phyloP scores from a whole-genome alignment of 805 yeast species.

The Clavispora phyllophila region DNA sequence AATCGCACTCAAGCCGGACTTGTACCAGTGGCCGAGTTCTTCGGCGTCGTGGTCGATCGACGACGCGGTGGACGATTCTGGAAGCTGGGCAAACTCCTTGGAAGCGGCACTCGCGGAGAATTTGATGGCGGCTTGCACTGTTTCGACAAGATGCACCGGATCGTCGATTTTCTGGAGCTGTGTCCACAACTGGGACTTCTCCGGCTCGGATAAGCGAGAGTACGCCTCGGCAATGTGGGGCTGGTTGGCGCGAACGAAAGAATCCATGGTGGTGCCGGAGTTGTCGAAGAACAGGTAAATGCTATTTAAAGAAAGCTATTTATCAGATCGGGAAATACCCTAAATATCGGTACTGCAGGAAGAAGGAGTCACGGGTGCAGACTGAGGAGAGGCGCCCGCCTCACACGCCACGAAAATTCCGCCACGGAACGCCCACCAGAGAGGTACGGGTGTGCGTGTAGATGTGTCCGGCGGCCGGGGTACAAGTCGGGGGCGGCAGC shows the following conservation, averaged over 20 bases:
- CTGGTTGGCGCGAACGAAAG: conserved; percentile 46
- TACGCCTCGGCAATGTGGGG: conserved; percentile 47
- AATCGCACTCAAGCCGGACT: conserved; percentile 65
- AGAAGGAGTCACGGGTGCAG: background rate
- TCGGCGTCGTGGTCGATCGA: conserved; percentile 40
- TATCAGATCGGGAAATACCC: conserved; percentile 9
- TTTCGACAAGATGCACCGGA: conserved; percentile 35
- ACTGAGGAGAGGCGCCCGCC: too few species aligned
- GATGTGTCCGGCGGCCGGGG: too few species aligned
- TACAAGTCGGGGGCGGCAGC: too few species aligned
- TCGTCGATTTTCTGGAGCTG: conserved; percentile 41
- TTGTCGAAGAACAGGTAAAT: background rate
- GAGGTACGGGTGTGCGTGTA: too few species aligned
- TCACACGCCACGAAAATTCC: too few species aligned
- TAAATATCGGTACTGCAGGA: conserved; percentile 1
- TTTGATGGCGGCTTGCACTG: conserved; percentile 44
- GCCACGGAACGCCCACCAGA: background rate
- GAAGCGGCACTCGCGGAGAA: conserved; percentile 22
- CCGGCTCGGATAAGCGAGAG: conserved; percentile 29
- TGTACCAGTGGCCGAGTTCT: conserved; percentile 33
- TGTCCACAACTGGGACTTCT: conserved; percentile 31
- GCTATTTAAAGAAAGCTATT: conserved; percentile 12
- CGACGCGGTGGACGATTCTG: conserved; percentile 42
- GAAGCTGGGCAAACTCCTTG: conserved; percentile 44
- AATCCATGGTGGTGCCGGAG: conserved; percentile 4